Evolutionary conservation across 1,139 yeast genomes (phyloP).

Genomic region (Blastobotrys capitulatus): DNA sequence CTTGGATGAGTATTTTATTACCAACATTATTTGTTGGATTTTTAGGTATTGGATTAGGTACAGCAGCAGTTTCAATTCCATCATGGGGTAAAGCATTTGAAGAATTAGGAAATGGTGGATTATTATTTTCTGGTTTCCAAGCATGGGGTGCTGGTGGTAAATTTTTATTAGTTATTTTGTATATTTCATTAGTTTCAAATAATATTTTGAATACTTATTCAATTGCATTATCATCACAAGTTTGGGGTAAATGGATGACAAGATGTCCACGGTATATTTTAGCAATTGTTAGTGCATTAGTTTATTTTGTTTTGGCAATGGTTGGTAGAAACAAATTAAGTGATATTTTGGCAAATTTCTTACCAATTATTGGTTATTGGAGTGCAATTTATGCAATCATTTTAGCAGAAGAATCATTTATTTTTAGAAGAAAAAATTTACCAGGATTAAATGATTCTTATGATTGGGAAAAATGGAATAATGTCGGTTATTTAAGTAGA

Average conservation of each 20-base stretch:
- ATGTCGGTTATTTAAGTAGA: conserved; percentile 45
- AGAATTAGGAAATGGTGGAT: conserved; percentile 69
- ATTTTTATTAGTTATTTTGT: conserved; percentile 61
- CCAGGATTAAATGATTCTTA: conserved; percentile 25
- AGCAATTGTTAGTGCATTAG: conserved; percentile 58
- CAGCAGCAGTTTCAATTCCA: conserved; percentile 55
- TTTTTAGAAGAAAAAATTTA: conserved; percentile 57
- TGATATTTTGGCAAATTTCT: conserved; percentile 73
- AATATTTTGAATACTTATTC: conserved; percentile 80
- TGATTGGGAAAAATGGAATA: conserved; percentile 63
- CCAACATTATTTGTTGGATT: conserved; percentile 80
- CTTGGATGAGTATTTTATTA: conserved; percentile 61
- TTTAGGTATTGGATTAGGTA: conserved; percentile 64
- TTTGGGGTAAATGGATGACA: conserved; percentile 57
- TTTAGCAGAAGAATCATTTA: conserved; percentile 64
- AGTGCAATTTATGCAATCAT: conserved; percentile 73
- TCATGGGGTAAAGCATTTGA: conserved; percentile 57
- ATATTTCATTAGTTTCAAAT: conserved; percentile 72
- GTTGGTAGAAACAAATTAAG: conserved; percentile 76
- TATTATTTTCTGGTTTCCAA: conserved; percentile 58
- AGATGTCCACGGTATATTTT: conserved; percentile 76
- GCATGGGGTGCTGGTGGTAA: conserved; percentile 81
- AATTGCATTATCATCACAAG: conserved; percentile 74
- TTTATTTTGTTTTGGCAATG: conserved; percentile 48
- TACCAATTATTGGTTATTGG: conserved; percentile 97